A percentile compares a stretch with the other conserved stretches of the same genome.
Evolutionary conservation across 805 yeast species (phyloP).

Genomic region (Torulaspora microellipsoides): DNA sequence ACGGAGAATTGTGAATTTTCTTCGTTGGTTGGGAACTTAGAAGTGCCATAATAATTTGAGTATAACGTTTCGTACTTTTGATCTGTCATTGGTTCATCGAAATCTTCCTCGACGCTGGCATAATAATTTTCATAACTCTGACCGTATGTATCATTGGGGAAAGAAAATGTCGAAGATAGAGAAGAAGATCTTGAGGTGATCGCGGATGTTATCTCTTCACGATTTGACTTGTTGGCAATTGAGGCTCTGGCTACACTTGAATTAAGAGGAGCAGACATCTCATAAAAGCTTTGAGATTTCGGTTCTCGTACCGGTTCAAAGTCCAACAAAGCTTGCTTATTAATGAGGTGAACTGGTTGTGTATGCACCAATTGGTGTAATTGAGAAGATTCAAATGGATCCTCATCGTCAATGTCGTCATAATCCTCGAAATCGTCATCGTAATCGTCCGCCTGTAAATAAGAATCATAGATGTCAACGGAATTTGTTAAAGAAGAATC

Average conservation of each 20-base stretch:
- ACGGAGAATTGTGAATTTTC: background rate
- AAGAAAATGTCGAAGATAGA: constrained; percentile 6
- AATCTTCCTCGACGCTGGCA: constrained; percentile 6
- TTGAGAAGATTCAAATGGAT: constrained; percentile 13
- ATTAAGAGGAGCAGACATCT: too few relatives aligned
- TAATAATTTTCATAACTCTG: background rate
- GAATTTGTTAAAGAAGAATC: constrained; percentile 1
- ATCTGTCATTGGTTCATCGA: background rate
- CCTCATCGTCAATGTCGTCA: constrained; percentile 7
- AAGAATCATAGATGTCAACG: constrained; percentile 8
- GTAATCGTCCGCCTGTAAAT: constrained; percentile 7
- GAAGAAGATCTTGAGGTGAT: constrained; percentile 10
- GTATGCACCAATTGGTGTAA: constrained; percentile 23
- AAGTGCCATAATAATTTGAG: background rate
- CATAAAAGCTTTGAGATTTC: too few relatives aligned
- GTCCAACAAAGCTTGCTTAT: constrained; percentile 9
- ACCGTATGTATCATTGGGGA: background rate
- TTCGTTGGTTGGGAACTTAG: background rate
- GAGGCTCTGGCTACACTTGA: too few relatives aligned
- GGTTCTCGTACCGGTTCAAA: background rate
- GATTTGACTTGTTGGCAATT: too few relatives aligned
- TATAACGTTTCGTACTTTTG: background rate
- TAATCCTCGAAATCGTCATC: constrained; percentile 6
- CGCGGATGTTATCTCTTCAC: background rate
- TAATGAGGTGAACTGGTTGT: constrained; percentile 22